Percentiles rank a stretch among this genome's conserved stretches.
Evolutionary conservation across 1,284 basidiomycete species (phyloP).

Genomic region (Microbotryum violaceum): DNA sequence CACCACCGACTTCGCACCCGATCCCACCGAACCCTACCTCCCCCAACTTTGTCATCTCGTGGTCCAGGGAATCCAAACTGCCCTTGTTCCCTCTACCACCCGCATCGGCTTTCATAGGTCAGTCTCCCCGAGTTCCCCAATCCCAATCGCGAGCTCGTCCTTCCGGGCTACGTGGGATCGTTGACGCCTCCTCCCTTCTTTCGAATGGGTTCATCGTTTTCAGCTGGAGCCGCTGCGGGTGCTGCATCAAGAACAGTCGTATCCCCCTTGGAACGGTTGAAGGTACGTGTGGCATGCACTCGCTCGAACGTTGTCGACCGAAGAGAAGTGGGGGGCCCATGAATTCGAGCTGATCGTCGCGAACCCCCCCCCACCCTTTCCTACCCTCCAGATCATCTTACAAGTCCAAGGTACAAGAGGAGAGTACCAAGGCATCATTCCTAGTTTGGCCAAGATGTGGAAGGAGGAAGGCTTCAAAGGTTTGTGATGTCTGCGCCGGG

Average conservation of each 20-base stretch:
- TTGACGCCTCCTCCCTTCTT: not conserved
- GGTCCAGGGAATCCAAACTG: not conserved
- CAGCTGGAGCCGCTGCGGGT: constrained; percentile 34
- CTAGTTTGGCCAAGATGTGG: constrained; percentile 35
- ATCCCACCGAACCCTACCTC: too few species aligned
- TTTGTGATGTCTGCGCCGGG: constrained; percentile 4
- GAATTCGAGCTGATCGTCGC: not conserved
- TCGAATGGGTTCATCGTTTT: not conserved
- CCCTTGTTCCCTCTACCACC: constrained; percentile 2
- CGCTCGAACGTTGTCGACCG: not conserved
- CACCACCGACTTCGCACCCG: too few species aligned
- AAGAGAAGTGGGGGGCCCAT: too few species aligned
- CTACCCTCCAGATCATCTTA: constrained; percentile 17
- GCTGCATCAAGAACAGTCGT: constrained; percentile 34
- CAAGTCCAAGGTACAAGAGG: constrained; percentile 35
- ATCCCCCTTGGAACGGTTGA: constrained; percentile 34
- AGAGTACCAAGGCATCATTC: constrained; percentile 34
- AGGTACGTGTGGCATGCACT: constrained; percentile 32
- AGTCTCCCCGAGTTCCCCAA: not conserved
- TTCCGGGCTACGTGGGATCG: not conserved
- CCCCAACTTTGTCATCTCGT: not conserved
- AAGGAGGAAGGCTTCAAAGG: constrained; percentile 34
- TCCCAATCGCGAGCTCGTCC: not conserved
- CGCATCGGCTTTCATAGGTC: constrained; percentile 4
- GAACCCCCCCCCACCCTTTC: not conserved